Percentiles rank a stretch among this genome's conserved stretches.
Conservation (phyloP, 495 filamentous ascomycete genomes). For the Hypoxylon subgilvum region DNA sequence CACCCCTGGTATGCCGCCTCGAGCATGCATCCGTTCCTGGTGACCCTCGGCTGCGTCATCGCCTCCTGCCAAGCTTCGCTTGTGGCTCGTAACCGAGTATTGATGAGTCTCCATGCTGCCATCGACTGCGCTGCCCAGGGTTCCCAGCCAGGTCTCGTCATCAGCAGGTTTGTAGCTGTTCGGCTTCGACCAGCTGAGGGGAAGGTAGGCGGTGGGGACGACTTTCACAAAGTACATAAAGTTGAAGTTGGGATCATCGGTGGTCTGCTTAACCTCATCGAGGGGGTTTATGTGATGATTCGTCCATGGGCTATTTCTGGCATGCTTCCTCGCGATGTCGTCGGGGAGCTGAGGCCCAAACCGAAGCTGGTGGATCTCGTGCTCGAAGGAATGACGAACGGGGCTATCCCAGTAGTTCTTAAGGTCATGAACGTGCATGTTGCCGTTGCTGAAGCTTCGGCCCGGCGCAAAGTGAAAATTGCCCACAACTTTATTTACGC, state of each 20-base stretch:
- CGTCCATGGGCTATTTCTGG: constrained; percentile 69
- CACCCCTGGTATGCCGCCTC: constrained; percentile 92
- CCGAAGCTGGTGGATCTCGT: constrained; percentile 85
- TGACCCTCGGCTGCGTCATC: constrained; percentile 84
- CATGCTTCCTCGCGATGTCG: constrained; percentile 66
- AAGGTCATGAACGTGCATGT: constrained; percentile 96
- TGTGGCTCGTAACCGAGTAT: constrained; percentile 95
- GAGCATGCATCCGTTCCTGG: constrained; percentile 84
- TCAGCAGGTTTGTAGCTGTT: constrained; percentile 51
- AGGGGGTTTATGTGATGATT: constrained; percentile 92
- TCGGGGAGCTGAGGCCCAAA: constrained; percentile 93
- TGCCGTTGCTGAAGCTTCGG: constrained; percentile 88
- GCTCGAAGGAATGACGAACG: constrained; percentile 82
- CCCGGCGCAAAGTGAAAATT: constrained; percentile 99
- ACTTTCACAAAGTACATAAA: constrained; percentile 99
- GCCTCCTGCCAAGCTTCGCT: constrained; percentile 81
- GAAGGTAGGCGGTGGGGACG: constrained; percentile 91
- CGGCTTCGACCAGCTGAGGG: constrained; percentile 73
- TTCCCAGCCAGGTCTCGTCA: constrained; percentile 65
- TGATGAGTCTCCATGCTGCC: constrained; percentile 96
- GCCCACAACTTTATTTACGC: constrained; percentile 96
- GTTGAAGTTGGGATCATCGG: constrained; percentile 83
- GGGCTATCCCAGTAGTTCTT: constrained; percentile 84
- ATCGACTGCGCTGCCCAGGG: constrained; percentile 64
- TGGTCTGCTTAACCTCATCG: constrained; percentile 78